Evolutionary conservation across 1,139 yeast species (phyloP), one percentile per base, ranked within the genome.

Genomic region (Yamadazyma siamensis): DNA sequence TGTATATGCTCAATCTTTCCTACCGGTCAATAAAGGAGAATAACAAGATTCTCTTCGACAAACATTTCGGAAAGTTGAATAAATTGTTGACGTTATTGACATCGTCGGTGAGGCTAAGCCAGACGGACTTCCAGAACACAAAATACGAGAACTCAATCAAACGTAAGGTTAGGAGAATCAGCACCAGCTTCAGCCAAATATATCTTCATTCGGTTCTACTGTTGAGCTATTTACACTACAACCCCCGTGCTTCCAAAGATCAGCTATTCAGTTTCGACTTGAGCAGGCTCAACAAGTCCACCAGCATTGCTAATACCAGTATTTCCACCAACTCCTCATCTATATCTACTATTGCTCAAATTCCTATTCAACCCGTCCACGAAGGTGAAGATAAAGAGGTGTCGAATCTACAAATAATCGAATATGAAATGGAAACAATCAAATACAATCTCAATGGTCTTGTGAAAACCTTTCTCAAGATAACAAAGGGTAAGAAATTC

Each of bases 151-250:
- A 49, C 18, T 57, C 71, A 5, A 64, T 78, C 5, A 63, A 72
- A 36, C 59, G 65, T 32, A 60, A 72, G 27, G 52, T 80, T 40
- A 73, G 65, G 43, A 65, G 70, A 35, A 59, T 80, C 15, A 70
- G 78, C 2, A 52, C 68, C 5, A 60, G 79, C 3, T 67, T 76
- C 38, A 70, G 84, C 3, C 80, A 77, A 40, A 64, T 81, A 27
- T 76, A 76, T 40, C 71, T 79, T 29, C 76, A 76, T 46, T 79
- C 83, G 11, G 60, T 71, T 23, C 49, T 80, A 11, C 78, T 71
- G 49, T 55, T 80, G 33, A 61, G 69, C 32, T 61, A 61, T 14
- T 55, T 65, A 53, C 65, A 64, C 35, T 49, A 61, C 39, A 25
- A 23, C 7, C 43, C 54, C 2, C 43, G 46, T 3, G 36, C 54